Evolutionary conservation across 2,329 filamentous ascomycete genomes (phyloP).

Genomic region (Zasmidium cellare): DNA sequence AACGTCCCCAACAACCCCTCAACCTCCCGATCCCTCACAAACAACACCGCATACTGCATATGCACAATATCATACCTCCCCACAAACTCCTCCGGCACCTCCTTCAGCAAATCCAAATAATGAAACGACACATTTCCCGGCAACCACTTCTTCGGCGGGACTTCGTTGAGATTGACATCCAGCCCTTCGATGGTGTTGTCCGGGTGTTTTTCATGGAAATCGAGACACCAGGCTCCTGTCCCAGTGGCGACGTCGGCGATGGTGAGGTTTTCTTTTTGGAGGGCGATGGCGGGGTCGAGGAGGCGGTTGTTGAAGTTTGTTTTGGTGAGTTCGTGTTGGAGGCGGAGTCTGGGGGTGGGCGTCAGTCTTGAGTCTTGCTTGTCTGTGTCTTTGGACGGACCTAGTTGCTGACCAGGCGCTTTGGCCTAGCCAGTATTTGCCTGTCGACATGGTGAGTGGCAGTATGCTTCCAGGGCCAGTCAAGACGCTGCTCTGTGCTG

Average conservation of each 20-base stretch:
- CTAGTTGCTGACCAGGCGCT: too few relatives aligned
- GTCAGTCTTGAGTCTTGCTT: too few relatives aligned
- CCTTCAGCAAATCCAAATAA: neutral
- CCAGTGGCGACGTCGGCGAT: conserved; percentile 10
- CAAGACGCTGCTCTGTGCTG: too few relatives aligned
- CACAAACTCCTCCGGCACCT: neutral
- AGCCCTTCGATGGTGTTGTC: neutral
- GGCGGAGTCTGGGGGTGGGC: too few relatives aligned
- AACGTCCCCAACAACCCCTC: neutral
- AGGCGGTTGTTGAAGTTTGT: neutral
- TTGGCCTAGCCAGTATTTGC: too few relatives aligned
- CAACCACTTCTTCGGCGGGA: conserved; percentile 4
- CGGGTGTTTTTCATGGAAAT: conserved; percentile 4
- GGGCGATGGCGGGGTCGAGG: conserved; percentile 4
- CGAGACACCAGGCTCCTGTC: conserved; percentile 7
- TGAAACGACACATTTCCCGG: conserved; percentile 2
- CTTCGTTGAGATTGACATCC: conserved; percentile 8
- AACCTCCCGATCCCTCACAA: conserved; percentile 1
- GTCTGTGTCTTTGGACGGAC: too few relatives aligned
- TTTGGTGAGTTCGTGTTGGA: neutral
- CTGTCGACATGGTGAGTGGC: too few relatives aligned
- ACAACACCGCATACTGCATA: conserved; percentile 4
- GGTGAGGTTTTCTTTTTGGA: neutral
- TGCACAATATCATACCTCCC: conserved; percentile 3
- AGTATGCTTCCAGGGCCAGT: too few relatives aligned